These are phyloP conservation scores for Ensete glaucum DNA, from an alignment of 176 grass and related monocot species.

Conservation along the genomic window DNA sequence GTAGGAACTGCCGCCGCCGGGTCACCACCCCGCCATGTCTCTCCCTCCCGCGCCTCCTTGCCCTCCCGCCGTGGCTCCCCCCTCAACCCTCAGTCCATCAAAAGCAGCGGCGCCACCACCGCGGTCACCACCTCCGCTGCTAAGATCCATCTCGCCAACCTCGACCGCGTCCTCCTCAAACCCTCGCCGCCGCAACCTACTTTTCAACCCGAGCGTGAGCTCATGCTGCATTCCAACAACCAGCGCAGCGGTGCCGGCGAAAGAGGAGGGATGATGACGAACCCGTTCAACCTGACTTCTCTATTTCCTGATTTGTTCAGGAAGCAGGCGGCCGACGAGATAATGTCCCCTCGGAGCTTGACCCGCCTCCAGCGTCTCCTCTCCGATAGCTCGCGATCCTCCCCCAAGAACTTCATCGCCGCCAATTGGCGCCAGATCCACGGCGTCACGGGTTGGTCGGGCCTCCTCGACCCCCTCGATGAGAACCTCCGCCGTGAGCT, in stretches of 20 bases:
- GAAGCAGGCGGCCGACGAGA: slow-evolving; percentile 40
- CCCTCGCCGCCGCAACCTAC: slow-evolving; percentile 19
- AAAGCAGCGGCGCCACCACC: not conserved
- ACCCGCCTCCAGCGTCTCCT: slow-evolving; percentile 80
- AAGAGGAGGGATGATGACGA: slow-evolving; percentile 1
- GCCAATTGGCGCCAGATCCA: slow-evolving; percentile 56
- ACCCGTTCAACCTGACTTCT: slow-evolving; percentile 36
- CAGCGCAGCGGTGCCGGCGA: slow-evolving; percentile 30
- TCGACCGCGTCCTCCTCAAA: slow-evolving; percentile 77
- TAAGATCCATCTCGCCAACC: slow-evolving; percentile 51
- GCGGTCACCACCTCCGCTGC: not conserved
- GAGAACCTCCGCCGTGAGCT: slow-evolving; percentile 86
- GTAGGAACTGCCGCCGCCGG: too few relatives aligned
- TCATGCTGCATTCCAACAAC: not conserved
- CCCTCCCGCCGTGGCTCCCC: too few relatives aligned
- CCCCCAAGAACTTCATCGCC: slow-evolving; percentile 52
- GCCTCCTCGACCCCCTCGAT: slow-evolving; percentile 73
- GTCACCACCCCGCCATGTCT: too few relatives aligned
- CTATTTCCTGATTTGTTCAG: slow-evolving; percentile 39
- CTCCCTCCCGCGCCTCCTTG: too few relatives aligned
- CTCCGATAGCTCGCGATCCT: slow-evolving; percentile 51
- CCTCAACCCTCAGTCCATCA: not conserved
- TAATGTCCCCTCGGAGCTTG: slow-evolving; percentile 79
- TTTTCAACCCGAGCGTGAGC: not conserved
- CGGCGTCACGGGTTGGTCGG: slow-evolving; percentile 46